Percentiles rank a stretch among this genome's conserved stretches.
phyloP scores from a whole-genome alignment of 1,284 basidiomycete genomes.

The Cutaneotrichosporon cyanovorans region DNA sequence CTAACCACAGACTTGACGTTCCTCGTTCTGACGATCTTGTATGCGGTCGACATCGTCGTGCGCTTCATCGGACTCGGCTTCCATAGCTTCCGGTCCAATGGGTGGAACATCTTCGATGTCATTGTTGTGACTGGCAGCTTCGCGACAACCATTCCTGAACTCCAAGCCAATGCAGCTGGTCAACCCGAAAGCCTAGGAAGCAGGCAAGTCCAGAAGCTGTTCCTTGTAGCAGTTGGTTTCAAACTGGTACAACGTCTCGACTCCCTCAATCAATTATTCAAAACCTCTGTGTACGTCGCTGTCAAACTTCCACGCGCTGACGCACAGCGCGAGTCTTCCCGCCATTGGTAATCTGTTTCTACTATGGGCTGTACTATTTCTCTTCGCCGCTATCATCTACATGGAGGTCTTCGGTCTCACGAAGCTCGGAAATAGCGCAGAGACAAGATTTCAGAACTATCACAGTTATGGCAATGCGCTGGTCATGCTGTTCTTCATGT shows the following conservation, averaged over 20 bases:
- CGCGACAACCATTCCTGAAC: constrained; percentile 70
- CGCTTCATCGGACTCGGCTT: constrained; percentile 79
- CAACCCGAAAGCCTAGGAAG: constrained; percentile 28
- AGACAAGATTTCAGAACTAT: constrained; percentile 72
- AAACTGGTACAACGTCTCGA: constrained; percentile 89
- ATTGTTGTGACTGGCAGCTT: constrained; percentile 75
- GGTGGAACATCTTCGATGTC: constrained; percentile 90
- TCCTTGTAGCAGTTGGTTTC: constrained; percentile 85
- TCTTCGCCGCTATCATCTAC: constrained; percentile 85
- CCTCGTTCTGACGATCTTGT: constrained; percentile 64
- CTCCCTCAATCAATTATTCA: constrained; percentile 90
- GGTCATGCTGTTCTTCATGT: constrained; percentile 65
- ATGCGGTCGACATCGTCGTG: constrained; percentile 69
- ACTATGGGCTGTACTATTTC: constrained; percentile 84
- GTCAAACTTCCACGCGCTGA: not conserved
- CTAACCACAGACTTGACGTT: constrained; percentile 63
- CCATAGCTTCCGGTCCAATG: constrained; percentile 73
- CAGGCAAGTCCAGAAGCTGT: constrained; percentile 81
- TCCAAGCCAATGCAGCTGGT: constrained; percentile 46
- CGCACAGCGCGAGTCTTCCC: constrained; percentile 68
- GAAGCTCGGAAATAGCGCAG: constrained; percentile 64
- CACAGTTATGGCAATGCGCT: constrained; percentile 69
- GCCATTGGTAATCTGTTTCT: constrained; percentile 78
- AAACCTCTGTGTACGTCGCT: constrained; percentile 75
- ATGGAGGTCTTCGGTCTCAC: constrained; percentile 91